Percentiles rank a stretch among this genome's conserved stretches.
Conservation (phyloP, 1,284 basidiomycete species). For the Rhodotorula sp. region DNA sequence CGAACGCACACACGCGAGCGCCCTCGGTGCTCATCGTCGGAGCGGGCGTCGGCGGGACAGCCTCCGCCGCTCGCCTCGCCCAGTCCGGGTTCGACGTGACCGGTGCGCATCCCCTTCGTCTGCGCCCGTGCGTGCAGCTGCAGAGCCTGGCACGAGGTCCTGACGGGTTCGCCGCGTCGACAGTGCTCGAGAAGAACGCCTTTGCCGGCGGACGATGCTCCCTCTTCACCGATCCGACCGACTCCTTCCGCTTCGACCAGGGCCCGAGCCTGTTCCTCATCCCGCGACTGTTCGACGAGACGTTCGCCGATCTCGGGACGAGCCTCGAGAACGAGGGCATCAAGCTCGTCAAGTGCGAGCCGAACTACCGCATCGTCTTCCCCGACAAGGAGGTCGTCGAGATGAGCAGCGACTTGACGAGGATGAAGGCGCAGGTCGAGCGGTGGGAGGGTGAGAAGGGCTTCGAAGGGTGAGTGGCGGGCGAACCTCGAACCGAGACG, state of each 20-base stretch:
- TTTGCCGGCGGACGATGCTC: constrained; percentile 56
- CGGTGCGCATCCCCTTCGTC: constrained; percentile 42
- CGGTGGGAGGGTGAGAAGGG: constrained; percentile 55
- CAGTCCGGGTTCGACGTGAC: constrained; percentile 52
- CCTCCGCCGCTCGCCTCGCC: constrained; percentile 53
- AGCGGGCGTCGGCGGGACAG: constrained; percentile 54
- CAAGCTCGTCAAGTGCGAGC: constrained; percentile 52
- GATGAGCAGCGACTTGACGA: constrained; percentile 52
- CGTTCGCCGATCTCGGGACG: constrained; percentile 53
- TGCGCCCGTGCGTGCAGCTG: neutral
- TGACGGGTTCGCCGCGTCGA: neutral
- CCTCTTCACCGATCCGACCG: constrained; percentile 52
- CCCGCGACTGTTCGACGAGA: constrained; percentile 53
- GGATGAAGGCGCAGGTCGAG: constrained; percentile 54
- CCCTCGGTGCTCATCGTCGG: constrained; percentile 48
- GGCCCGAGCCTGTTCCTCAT: constrained; percentile 46
- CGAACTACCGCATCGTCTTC: constrained; percentile 54
- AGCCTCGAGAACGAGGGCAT: constrained; percentile 51
- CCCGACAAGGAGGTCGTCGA: constrained; percentile 53
- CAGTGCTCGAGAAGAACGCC: constrained; percentile 47
- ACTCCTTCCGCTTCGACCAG: constrained; percentile 18
- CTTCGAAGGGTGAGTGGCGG: constrained; percentile 46
- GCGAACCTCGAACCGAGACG: neutral
- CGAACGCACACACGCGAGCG: neutral
- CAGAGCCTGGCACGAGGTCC: constrained; percentile 43